Evolutionary conservation across 305 asterid species (phyloP).

Genomic region (Coffea humblotiana): DNA sequence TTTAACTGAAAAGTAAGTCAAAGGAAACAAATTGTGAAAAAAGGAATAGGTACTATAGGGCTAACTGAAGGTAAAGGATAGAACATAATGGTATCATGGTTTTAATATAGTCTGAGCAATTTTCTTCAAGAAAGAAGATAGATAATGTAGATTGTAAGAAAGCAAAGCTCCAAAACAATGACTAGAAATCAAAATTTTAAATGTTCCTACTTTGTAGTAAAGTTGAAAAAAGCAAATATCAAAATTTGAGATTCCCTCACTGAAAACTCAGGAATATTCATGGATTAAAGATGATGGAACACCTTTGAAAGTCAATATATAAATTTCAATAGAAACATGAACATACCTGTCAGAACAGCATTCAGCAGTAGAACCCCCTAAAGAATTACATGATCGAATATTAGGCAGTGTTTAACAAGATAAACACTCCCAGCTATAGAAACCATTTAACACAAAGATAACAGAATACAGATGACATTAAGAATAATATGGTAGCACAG

Average conservation of each 20-base stretch:
- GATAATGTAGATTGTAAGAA: background rate
- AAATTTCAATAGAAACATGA: background rate
- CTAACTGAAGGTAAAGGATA: background rate
- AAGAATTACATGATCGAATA: conserved; percentile 14
- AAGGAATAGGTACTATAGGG: background rate
- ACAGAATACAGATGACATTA: background rate
- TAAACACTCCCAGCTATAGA: background rate
- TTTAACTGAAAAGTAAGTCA: conserved; percentile 52
- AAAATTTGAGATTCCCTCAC: background rate
- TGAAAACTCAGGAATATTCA: background rate
- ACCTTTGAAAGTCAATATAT: conserved; percentile 5
- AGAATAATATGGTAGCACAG: conserved; percentile 2
- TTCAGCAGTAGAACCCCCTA: conserved; percentile 47
- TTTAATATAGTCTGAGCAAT: background rate
- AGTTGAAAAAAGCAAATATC: background rate
- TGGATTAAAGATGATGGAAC: background rate
- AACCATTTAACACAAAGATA: background rate
- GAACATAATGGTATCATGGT: background rate
- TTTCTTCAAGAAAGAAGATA: background rate
- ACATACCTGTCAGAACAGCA: conserved; percentile 45
- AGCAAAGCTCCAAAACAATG: background rate
- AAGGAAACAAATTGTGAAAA: conserved; percentile 8
- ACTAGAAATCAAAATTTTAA: background rate
- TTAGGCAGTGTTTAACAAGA: conserved; percentile 10
- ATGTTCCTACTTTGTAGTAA: background rate